Evolutionary conservation across 768 basidiomycete genomes (phyloP).

Genomic region (Zangia roseola): DNA sequence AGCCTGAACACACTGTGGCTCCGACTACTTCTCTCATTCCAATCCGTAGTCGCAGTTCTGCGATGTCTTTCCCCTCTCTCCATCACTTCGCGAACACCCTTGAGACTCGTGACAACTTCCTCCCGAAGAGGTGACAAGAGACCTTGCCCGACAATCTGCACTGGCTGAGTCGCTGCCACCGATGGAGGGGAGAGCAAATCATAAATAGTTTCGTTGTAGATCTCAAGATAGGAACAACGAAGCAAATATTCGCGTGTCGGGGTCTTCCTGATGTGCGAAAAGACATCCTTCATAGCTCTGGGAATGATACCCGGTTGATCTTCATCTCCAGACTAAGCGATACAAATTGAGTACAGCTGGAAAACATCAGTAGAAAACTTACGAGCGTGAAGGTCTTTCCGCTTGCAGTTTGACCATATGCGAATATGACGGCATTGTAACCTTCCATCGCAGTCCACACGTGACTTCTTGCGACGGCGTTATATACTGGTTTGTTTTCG

Average conservation of each 20-base stretch:
- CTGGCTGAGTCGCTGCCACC: slow-evolving; percentile 50
- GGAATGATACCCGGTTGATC: slow-evolving; percentile 94
- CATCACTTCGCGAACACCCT: slow-evolving; percentile 82
- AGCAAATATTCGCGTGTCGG: slow-evolving; percentile 88
- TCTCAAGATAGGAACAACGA: slow-evolving; percentile 93
- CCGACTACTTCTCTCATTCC: slow-evolving; percentile 94
- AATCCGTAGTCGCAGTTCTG: slow-evolving; percentile 94
- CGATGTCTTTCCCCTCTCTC: slow-evolving; percentile 83
- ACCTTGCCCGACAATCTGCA: slow-evolving; percentile 72
- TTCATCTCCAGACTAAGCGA: slow-evolving; percentile 61
- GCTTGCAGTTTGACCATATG: slow-evolving; percentile 86
- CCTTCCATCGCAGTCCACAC: slow-evolving; percentile 95
- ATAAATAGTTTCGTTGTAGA: slow-evolving; percentile 91
- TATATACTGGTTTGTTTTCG: slow-evolving; percentile 78
- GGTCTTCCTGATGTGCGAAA: slow-evolving; percentile 75
- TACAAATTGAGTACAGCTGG: slow-evolving; percentile 23
- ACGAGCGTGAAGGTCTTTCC: slow-evolving; percentile 74
- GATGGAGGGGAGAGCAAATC: slow-evolving; percentile 80
- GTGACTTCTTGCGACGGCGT: slow-evolving; percentile 71
- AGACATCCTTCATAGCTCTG: slow-evolving; percentile 88
- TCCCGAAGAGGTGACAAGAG: slow-evolving; percentile 78
- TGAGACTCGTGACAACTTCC: slow-evolving; percentile 90
- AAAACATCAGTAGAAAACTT: slow-evolving; percentile 29
- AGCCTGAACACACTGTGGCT: slow-evolving; percentile 94
- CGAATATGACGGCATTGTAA: slow-evolving; percentile 94